These are phyloP conservation scores for Erysimum cheiri DNA, from an alignment of 441 rosid species.

Conservation along the genomic window DNA sequence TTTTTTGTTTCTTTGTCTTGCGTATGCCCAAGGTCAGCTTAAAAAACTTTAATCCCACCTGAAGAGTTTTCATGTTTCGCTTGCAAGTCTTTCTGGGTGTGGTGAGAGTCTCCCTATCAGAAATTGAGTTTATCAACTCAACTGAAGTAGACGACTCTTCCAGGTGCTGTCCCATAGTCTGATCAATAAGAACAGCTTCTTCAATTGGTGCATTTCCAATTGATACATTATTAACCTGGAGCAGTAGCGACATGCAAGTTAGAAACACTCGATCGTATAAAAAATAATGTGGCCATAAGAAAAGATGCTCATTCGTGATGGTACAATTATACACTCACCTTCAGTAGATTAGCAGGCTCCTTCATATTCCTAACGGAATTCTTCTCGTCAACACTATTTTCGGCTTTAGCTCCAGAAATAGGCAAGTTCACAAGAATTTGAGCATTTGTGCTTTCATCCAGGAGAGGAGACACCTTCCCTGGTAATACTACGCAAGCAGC, in stretches of 20 bases:
- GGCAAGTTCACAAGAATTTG: slow-evolving; percentile 38
- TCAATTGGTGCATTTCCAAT: slow-evolving; percentile 33
- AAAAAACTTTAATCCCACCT: slow-evolving; percentile 57
- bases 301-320: slow-evolving; percentile 1
- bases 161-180: slow-evolving; percentile 31
- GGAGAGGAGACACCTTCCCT: slow-evolving; percentile 30
- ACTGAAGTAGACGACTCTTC: slow-evolving; percentile 29
- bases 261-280: slow-evolving; percentile 19
- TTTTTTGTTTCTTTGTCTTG: slow-evolving; percentile 60
- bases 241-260: slow-evolving; percentile 35
- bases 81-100: slow-evolving; percentile 53
- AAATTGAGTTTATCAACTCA: slow-evolving; percentile 27
- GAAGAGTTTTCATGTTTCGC: slow-evolving; percentile 41
- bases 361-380: slow-evolving; percentile 30
- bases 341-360: slow-evolving; percentile 35
- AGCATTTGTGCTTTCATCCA: slow-evolving; percentile 30
- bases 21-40: slow-evolving; percentile 48
- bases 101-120: slow-evolving; percentile 28
- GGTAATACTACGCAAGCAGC: slow-evolving; percentile 21
- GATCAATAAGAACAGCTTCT: slow-evolving; percentile 38
- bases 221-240: slow-evolving; percentile 45
- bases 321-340: slow-evolving; percentile 48
- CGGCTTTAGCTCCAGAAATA: slow-evolving; percentile 34
- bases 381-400: slow-evolving; percentile 33
- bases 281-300: neutral